A percentile compares a stretch with the other conserved stretches of the same genome.
phyloP scores from a whole-genome alignment of 2,329 filamentous ascomycete genomes.

The Aureobasidium subglaciale region DNA sequence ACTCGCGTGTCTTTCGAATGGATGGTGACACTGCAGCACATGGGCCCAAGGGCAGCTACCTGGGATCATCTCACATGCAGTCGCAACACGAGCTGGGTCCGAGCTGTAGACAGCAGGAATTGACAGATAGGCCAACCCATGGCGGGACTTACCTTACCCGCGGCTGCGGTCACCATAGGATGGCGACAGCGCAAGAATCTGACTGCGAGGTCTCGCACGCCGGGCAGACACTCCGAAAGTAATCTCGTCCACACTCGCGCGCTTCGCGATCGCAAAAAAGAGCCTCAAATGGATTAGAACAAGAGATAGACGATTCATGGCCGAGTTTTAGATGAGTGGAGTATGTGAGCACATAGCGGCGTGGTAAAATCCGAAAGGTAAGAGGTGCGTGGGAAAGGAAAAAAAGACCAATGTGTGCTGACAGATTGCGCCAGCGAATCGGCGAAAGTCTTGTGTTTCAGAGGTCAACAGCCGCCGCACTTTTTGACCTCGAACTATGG shows the following conservation, averaged over 20 bases:
- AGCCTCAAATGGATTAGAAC: not conserved
- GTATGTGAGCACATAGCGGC: conserved; percentile 2
- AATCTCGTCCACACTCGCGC: not conserved
- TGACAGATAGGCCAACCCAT: not conserved
- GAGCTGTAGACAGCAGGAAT: not conserved
- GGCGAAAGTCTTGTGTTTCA: conserved; percentile 11
- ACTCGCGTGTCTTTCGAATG: not conserved
- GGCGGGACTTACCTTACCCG: not conserved
- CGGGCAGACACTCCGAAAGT: not conserved
- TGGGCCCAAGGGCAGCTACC: not conserved
- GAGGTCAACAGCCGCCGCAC: conserved; percentile 6
- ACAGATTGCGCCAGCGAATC: conserved; percentile 12
- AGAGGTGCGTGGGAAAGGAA: not conserved
- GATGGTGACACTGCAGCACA: not conserved
- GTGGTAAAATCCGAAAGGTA: not conserved
- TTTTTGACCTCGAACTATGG: conserved; percentile 3
- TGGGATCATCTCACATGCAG: not conserved
- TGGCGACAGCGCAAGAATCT: not conserved
- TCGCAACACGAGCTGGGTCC: not conserved
- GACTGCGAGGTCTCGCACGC: not conserved
- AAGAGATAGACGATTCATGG: not conserved
- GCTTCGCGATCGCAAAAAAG: not conserved
- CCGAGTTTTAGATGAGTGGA: conserved; percentile 7
- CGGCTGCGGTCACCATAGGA: not conserved
- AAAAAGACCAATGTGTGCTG: not conserved